Base-by-base conservation (phyloP, 106 monocot genomes). In the Acorus gramineus region DNA sequence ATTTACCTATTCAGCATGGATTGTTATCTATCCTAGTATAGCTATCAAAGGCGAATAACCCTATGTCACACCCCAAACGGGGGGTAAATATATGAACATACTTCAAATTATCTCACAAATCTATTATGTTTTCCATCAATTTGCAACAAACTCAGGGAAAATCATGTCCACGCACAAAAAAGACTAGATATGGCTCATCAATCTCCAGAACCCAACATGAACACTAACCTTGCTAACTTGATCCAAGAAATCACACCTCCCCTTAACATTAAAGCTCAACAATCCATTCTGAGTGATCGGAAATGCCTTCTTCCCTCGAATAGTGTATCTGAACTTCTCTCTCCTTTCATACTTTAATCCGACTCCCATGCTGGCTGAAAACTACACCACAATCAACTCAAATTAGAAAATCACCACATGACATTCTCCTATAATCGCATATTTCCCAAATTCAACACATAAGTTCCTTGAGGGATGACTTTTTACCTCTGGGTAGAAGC, bases 291-390 rank as follows among this genome's bases (percentile, higher is more conserved):
- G 71, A 59, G 81, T 69, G 55, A 94, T 48, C 52, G 66, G 67
- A 63, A 93, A 75, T 66, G 75, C 70, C 64, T 90, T 86, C 80
- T 90, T 94, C 53, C 63, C 94, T 11, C 81, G 76, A 58, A 89
- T n/a, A 14, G 28, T 84, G 62, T 94, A 94, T 14, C 65, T 42
- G 28, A 84, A 42, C 45, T 77, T 65, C 45, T 83, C 67, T 49
- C 68, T 42, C 49, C 59, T 77, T 52, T 79, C 66, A n/a, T 66
- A 73, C 53, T 86, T 65, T 51, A 83, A 12, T 3, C 89, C 93
- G 13, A 81, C 69, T 14, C 81, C 86, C 4, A 79, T 46, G 62
- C 79, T 89, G 3, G 89, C 77, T 51, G 81, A 82, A 46, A 76
- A 50, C 86, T 86, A 68, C 65, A 83, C 47, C 5, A 59, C 45